These are phyloP conservation scores for Penicillium fimorum DNA, from an alignment of 495 filamentous ascomycete genomes.

Conservation along the genomic window DNA sequence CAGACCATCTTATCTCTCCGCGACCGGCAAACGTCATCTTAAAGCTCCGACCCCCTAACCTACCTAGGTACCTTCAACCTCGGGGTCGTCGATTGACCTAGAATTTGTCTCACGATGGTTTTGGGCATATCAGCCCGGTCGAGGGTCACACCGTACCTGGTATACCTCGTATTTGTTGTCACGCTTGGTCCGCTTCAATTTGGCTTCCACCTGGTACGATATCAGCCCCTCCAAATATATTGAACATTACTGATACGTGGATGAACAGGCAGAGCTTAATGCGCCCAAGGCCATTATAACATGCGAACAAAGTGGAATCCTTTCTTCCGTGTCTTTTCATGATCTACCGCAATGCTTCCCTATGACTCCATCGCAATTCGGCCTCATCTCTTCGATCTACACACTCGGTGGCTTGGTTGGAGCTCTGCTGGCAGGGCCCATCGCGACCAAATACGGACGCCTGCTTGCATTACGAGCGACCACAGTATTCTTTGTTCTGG, in stretches of 20 bases:
- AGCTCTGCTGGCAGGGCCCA: slow-evolving; percentile 71
- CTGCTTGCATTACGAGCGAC: slow-evolving; percentile 68
- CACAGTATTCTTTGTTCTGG: slow-evolving; percentile 71
- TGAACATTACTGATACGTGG: neutral
- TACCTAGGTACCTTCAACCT: neutral
- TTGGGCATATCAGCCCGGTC: slow-evolving; percentile 20
- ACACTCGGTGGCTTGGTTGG: slow-evolving; percentile 86
- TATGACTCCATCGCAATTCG: slow-evolving; percentile 75
- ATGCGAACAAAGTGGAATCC: slow-evolving; percentile 60
- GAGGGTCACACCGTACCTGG: slow-evolving; percentile 58
- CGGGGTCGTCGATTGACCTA: neutral
- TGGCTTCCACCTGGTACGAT: slow-evolving; percentile 81
- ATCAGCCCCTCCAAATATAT: slow-evolving; percentile 1
- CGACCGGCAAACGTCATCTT: slow-evolving; percentile 1
- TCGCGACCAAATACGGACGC: slow-evolving; percentile 71
- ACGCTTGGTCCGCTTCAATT: slow-evolving; percentile 87
- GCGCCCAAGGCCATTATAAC: slow-evolving; percentile 88
- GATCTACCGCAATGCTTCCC: slow-evolving; percentile 73
- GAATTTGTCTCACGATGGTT: slow-evolving; percentile 20
- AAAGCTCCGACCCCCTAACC: neutral
- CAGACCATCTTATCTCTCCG: neutral
- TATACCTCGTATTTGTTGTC: slow-evolving; percentile 60
- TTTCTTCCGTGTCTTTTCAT: slow-evolving; percentile 31
- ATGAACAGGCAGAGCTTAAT: slow-evolving; percentile 81
- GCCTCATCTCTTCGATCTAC: slow-evolving; percentile 82